phyloP scores from a whole-genome alignment of 1,284 basidiomycete species.

The Rhodotorula sp. region DNA sequence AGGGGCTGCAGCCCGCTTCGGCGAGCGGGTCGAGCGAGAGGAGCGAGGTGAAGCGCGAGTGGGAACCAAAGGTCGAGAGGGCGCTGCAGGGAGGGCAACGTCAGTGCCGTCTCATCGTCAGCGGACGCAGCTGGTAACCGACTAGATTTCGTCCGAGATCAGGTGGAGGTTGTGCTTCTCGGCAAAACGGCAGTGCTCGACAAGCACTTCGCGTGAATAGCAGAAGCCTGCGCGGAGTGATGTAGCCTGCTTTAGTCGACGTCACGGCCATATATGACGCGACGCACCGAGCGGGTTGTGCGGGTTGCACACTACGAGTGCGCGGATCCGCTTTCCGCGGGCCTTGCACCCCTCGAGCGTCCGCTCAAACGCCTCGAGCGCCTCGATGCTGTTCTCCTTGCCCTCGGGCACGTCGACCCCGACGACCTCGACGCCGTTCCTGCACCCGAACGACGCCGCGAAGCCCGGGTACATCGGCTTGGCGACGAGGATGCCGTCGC shows the following conservation, averaged over 20 bases:
- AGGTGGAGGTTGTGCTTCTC: conserved; percentile 54
- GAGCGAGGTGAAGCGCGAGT: conserved; percentile 52
- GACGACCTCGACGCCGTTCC: conserved; percentile 47
- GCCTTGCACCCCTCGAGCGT: conserved; percentile 17
- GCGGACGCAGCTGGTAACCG: background rate
- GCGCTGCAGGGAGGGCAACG: conserved; percentile 2
- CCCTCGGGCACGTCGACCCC: conserved; percentile 43
- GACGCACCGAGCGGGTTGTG: conserved; percentile 53
- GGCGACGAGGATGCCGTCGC: conserved; percentile 52
- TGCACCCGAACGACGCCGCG: conserved; percentile 37
- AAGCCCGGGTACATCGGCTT: conserved; percentile 49
- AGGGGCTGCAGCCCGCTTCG: conserved; percentile 52
- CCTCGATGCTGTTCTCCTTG: conserved; percentile 18
- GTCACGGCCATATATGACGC: too few relatives aligned
- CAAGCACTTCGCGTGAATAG: conserved; percentile 51
- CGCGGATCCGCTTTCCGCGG: conserved; percentile 26
- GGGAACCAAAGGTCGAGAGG: conserved; percentile 14
- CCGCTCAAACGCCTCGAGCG: conserved; percentile 26
- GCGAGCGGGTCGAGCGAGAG: conserved; percentile 52
- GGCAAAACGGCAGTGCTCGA: conserved; percentile 53
- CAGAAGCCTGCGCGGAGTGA: conserved; percentile 34
- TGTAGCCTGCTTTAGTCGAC: background rate
- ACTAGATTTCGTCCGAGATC: conserved; percentile 55
- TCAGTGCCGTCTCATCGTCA: background rate
- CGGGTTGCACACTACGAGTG: conserved; percentile 53